Base-by-base conservation (phyloP, 306 rosid species). In the Comarum palustre region DNA sequence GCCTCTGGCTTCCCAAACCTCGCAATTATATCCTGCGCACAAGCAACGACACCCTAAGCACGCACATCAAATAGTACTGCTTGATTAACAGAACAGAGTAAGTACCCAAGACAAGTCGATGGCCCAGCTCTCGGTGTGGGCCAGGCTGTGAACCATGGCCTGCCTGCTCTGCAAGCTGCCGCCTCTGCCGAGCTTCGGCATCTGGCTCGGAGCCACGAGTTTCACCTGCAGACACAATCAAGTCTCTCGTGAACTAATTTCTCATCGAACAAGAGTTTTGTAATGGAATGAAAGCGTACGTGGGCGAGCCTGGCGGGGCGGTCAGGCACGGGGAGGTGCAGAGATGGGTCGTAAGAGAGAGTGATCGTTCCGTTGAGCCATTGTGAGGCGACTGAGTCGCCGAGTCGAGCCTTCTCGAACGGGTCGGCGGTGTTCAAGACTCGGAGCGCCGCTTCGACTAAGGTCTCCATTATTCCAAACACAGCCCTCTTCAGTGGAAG, bases 91-190 rank as follows among this genome's bases (percentile, higher is more conserved):
- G 8, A 39, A 39, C 43, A 39, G 10, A 4, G 1, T 8, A 0
- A 39, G 2, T 39, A 45, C 98, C 98, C 96, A 93, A 58, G 96
- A 93, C 83, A 93, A 77, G 68, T 93, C 98, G 34, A 88, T 81
- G 29, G 98, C 98, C 98, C 96, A 93, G 77, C 98, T 92, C 79
- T 92, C 98, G 29, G 82, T 92, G 75, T 90, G 98, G 64, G 87
- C 81, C 59, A 90, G 92, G 76, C 98, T 90, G 74, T 90, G 98
- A 45, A 92, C 87, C 43, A 92, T 88, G 78, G 95, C 92, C 78
- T 80, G 85, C 76, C 98, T 80, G 72, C 98, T 92, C 84, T 86
- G 92, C 83, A 92, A 88, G 92, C 95, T 90, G 5, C 98, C 98
- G 1, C 90, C 98, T 82, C 81, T 88, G n/a, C 98, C 98, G 25